These are phyloP conservation scores for Castanea mollissima DNA, from an alignment of 306 rosid genomes.

Conservation along the genomic window DNA sequence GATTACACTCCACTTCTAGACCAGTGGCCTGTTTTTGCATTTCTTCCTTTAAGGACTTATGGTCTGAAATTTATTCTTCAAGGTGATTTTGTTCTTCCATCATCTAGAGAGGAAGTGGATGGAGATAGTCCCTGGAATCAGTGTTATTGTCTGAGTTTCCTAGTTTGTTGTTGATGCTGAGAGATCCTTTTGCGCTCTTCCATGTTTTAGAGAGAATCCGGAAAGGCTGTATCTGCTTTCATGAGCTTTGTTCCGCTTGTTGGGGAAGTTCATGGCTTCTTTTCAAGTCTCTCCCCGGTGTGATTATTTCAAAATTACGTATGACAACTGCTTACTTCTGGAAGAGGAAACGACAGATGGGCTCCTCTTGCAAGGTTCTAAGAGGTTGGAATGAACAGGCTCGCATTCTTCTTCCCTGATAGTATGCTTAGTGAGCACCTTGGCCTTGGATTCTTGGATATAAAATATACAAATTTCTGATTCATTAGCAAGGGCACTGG, in stretches of 20 bases:
- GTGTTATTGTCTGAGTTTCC: conserved; percentile 89
- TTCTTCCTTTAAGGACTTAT: conserved; percentile 88
- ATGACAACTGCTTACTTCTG: conserved; percentile 71
- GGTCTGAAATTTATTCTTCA: conserved; percentile 92
- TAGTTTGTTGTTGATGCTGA: conserved; percentile 67
- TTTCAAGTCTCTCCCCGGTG: conserved; percentile 84
- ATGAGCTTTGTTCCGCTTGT: conserved; percentile 90
- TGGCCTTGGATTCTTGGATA: conserved; percentile 83
- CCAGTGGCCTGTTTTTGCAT: conserved; percentile 91
- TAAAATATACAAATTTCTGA: conserved; percentile 58
- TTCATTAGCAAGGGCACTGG: conserved; percentile 67
- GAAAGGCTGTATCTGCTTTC: conserved; percentile 83
- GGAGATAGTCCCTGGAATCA: conserved; percentile 97
- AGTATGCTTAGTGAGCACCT: conserved; percentile 62
- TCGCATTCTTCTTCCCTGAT: conserved; percentile 61
- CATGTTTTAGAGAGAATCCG: conserved; percentile 68
- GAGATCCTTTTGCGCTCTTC: conserved; percentile 73
- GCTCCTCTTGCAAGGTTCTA: conserved; percentile 77
- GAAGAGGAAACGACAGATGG: conserved; percentile 66
- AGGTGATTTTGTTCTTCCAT: conserved; percentile 95
- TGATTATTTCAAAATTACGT: conserved; percentile 69
- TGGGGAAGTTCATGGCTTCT: conserved; percentile 95
- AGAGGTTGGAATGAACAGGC: conserved; percentile 90
- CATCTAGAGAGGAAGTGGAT: conserved; percentile 98
- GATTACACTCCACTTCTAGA: conserved; percentile 55